Percentiles rank a stretch among this genome's conserved stretches.
Conservation (phyloP, 441 rosid species). For the Kokia cookei region DNA sequence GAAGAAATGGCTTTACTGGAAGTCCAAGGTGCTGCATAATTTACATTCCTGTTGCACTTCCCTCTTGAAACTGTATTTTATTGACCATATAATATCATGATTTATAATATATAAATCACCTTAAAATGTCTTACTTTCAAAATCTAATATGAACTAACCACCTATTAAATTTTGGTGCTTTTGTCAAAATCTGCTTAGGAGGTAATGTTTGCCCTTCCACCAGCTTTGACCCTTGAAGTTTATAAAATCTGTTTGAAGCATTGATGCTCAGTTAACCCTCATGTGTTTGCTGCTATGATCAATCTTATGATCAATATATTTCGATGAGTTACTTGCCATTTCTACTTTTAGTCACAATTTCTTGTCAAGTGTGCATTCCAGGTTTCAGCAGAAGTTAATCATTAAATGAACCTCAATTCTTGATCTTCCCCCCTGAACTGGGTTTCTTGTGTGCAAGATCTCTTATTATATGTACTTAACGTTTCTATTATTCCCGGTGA, state of each 20-base stretch:
- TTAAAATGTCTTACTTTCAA: background rate
- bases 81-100: background rate
- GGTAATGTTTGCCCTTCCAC: background rate
- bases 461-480: background rate
- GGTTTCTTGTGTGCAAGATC: background rate
- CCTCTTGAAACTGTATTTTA: background rate
- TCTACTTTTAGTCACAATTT: background rate
- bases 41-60: background rate
- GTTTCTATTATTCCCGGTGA: conserved; percentile 11
- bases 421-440: background rate
- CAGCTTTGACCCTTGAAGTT: background rate
- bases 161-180: background rate
- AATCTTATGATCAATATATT: background rate
- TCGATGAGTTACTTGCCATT: background rate
- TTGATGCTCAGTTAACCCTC: background rate
- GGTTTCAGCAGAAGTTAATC: background rate
- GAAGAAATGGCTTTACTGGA: conserved; percentile 32
- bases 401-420: background rate
- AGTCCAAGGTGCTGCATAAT: conserved; percentile 38
- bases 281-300: too few species aligned
- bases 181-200: background rate
- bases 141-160: background rate
- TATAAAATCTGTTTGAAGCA: background rate
- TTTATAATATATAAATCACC: background rate
- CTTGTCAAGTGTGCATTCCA: background rate